Conservation (phyloP, 2,329 filamentous ascomycete species). For the Apiospora aurea region DNA sequence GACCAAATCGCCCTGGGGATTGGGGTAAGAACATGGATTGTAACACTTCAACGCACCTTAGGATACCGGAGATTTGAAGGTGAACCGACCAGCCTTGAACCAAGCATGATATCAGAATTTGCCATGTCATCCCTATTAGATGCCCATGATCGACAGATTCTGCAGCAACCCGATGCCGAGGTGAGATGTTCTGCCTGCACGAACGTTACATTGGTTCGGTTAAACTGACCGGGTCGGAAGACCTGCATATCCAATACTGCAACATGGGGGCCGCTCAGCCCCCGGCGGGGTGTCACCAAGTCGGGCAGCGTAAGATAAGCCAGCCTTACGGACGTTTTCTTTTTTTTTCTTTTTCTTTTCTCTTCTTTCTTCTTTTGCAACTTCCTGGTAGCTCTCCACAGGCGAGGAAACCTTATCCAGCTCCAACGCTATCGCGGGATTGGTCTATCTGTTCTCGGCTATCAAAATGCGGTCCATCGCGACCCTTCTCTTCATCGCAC, state of each 20-base stretch:
- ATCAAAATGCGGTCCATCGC: neutral
- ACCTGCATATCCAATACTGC: neutral
- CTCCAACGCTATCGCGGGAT: neutral
- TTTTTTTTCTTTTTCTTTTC: neutral
- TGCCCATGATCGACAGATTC: too few relatives aligned
- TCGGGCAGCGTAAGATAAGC: neutral
- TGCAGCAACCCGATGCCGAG: neutral
- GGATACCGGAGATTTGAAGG: too few relatives aligned
- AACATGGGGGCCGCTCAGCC: neutral
- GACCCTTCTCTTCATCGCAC: neutral
- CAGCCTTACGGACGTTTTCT: neutral
- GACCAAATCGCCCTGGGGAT: too few relatives aligned
- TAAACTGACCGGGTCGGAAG: neutral
- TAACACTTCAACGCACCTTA: too few relatives aligned
- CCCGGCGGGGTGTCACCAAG: neutral
- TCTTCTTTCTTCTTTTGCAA: neutral
- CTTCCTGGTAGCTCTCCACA: neutral
- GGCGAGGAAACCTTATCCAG: neutral
- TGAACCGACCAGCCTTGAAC: too few relatives aligned
- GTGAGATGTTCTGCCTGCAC: neutral
- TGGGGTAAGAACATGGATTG: too few relatives aligned
- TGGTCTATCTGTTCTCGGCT: neutral
- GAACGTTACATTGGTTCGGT: slow-evolving; percentile 8
- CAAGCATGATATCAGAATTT: too few relatives aligned
- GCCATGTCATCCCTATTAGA: too few relatives aligned